phyloP scores from a whole-genome alignment of 768 basidiomycete species.

The Leccinellum albellum region DNA sequence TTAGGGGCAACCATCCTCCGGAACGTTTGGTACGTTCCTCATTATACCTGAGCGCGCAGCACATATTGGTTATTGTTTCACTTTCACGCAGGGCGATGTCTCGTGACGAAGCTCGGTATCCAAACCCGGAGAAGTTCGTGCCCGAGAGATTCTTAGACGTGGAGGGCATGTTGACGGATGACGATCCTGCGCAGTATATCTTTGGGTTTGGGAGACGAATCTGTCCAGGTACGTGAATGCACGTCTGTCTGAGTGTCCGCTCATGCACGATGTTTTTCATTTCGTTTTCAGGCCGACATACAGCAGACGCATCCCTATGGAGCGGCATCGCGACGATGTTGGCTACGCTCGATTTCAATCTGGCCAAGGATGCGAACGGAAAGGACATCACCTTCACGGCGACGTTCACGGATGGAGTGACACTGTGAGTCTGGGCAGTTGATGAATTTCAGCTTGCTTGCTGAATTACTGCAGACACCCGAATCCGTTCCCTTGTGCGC shows the following conservation, averaged over 20 bases:
- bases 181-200: not conserved
- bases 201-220: not conserved
- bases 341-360: not conserved
- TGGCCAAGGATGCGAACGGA: not conserved
- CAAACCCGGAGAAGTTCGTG: not conserved
- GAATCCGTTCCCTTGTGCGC: not conserved
- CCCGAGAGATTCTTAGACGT: not conserved
- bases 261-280: not conserved
- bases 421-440: not conserved
- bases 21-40: not conserved
- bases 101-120: not conserved
- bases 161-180: not conserved
- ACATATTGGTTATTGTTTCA: not conserved
- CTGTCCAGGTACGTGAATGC: not conserved
- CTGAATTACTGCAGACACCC: not conserved
- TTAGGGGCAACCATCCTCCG: not conserved
- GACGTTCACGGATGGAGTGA: not conserved
- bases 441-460: not conserved
- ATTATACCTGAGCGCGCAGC: too few species aligned
- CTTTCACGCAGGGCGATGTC: not conserved
- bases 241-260: not conserved
- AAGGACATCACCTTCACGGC: not conserved
- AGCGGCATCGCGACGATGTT: not conserved
- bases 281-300: not conserved
- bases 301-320: not conserved